Evolutionary conservation across 768 basidiomycete genomes (phyloP).

Genomic region (Mrakia blollopis): DNA sequence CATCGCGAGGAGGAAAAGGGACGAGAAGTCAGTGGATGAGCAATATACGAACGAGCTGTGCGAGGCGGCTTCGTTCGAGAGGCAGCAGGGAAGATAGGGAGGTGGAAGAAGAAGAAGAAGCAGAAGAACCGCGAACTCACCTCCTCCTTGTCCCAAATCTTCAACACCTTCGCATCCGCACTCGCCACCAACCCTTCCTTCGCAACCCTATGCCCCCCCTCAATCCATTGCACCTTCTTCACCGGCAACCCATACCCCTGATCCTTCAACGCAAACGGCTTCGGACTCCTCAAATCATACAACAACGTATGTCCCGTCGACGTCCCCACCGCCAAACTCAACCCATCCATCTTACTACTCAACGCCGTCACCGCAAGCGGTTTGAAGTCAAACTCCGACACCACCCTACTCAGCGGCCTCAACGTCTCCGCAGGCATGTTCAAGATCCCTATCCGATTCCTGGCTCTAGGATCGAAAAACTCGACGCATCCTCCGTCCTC

Average conservation of each 20-base stretch:
- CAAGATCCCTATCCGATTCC: conserved; percentile 66
- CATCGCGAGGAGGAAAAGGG: no score
- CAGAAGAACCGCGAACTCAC: conserved; percentile 40
- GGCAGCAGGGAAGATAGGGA: not conserved
- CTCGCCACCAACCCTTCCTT: conserved; percentile 84
- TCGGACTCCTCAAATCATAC: conserved; percentile 83
- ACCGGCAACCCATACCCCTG: conserved; percentile 94
- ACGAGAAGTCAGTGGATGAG: not conserved
- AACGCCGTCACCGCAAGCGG: conserved; percentile 73
- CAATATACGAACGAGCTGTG: no score
- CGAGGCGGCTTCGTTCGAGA: not conserved
- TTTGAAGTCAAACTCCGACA: conserved; percentile 29
- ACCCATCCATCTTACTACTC: conserved; percentile 75
- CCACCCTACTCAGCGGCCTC: conserved; percentile 18
- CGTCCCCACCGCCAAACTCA: conserved; percentile 90
- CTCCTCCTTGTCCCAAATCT: conserved; percentile 85
- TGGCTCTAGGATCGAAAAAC: conserved; percentile 92
- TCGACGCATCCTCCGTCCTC: conserved; percentile 63
- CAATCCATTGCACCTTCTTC: conserved; percentile 79
- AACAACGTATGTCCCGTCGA: conserved; percentile 90
- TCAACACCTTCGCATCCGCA: conserved; percentile 94
- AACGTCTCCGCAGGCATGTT: conserved; percentile 50
- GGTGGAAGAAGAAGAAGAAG: not conserved
- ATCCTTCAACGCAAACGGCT: conserved; percentile 83
- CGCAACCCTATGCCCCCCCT: conserved; percentile 60